phyloP scores from a whole-genome alignment of 2,329 filamentous ascomycete genomes.

The Sporothrix sp. region DNA sequence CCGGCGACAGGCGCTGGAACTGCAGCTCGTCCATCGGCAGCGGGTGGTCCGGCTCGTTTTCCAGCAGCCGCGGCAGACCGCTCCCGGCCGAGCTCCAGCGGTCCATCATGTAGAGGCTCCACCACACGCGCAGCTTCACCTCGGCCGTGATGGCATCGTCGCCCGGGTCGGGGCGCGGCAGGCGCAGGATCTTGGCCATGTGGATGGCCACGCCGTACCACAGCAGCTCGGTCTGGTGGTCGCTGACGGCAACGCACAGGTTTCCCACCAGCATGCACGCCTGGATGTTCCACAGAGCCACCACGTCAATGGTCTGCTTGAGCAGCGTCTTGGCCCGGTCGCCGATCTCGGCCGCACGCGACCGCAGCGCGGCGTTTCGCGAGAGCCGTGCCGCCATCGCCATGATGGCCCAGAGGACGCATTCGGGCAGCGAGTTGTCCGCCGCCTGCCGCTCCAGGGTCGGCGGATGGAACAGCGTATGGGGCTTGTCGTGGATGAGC shows the following conservation, averaged over 20 bases:
- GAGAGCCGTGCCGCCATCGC: too few species aligned
- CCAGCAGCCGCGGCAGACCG: not conserved
- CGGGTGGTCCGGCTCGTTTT: not conserved
- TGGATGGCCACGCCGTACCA: not conserved
- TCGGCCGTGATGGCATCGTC: not conserved
- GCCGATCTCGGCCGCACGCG: too few species aligned
- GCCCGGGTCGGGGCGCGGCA: not conserved
- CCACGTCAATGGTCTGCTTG: too few species aligned
- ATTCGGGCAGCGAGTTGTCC: too few species aligned
- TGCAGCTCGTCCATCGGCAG: not conserved
- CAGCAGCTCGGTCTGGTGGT: not conserved
- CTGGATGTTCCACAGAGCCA: too few species aligned
- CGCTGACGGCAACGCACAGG: not conserved
- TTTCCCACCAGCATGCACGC: not conserved
- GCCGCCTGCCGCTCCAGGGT: too few species aligned
- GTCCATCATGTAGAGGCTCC: not conserved
- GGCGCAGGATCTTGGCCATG: not conserved
- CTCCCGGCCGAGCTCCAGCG: not conserved
- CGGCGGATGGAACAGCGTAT: too few species aligned
- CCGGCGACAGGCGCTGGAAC: not conserved
- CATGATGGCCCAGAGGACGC: too few species aligned
- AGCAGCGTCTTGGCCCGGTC: too few species aligned
- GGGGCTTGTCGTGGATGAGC: too few species aligned
- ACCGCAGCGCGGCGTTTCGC: too few species aligned
- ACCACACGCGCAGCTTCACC: not conserved